phyloP scores from a whole-genome alignment of 2,329 filamentous ascomycete genomes.

The Didymella sp. region DNA sequence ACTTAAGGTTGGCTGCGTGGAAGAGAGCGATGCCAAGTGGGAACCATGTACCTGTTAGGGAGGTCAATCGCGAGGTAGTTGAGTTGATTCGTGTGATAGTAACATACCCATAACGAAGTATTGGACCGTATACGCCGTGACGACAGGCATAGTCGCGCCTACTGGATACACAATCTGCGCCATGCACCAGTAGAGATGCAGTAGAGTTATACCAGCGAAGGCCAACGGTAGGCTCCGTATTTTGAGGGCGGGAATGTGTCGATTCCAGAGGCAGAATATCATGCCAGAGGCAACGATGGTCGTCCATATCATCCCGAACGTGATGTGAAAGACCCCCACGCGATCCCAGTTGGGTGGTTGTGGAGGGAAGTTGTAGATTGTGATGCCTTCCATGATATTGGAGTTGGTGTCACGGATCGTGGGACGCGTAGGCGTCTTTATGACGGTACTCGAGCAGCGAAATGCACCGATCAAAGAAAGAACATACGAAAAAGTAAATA shows the following conservation, averaged over 20 bases:
- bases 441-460: background rate
- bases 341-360: slow-evolving; percentile 23
- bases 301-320: slow-evolving; percentile 25
- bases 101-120: slow-evolving; percentile 27
- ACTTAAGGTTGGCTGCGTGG: slow-evolving; percentile 26
- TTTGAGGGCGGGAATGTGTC: slow-evolving; percentile 22
- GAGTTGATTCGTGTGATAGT: background rate
- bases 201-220: slow-evolving; percentile 22
- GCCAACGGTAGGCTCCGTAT: slow-evolving; percentile 25
- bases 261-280: slow-evolving; percentile 27
- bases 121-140: slow-evolving; percentile 24
- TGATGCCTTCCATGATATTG: slow-evolving; percentile 16
- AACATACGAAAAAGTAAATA: background rate
- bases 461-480: background rate
- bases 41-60: slow-evolving; percentile 18
- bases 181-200: slow-evolving; percentile 31
- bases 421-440: background rate
- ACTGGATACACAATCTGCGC: slow-evolving; percentile 25
- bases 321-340: slow-evolving; percentile 26
- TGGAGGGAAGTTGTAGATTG: slow-evolving; percentile 26
- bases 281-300: slow-evolving; percentile 24
- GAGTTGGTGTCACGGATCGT: background rate
- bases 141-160: slow-evolving; percentile 20
- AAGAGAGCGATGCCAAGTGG: slow-evolving; percentile 32
- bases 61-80: background rate